Percentiles rank a stretch among this genome's conserved stretches.
phyloP scores from a whole-genome alignment of 768 basidiomycete species.

The Boletellus emodensis region DNA sequence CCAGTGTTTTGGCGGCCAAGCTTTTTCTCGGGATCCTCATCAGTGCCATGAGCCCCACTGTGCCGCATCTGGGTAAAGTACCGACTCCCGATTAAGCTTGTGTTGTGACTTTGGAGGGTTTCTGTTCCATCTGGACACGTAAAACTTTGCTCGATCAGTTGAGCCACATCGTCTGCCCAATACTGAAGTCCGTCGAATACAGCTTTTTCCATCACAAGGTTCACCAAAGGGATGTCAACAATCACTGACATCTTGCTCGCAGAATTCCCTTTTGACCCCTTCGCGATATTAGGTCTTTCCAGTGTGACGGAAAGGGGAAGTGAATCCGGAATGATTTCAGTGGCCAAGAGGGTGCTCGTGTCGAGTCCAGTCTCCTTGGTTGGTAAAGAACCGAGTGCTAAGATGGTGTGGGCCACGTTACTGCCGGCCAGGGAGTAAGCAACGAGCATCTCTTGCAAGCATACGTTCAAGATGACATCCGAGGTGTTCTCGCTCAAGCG shows the following conservation, averaged over 20 bases:
- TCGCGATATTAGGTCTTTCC: slow-evolving; percentile 9
- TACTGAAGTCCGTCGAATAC: slow-evolving; percentile 76
- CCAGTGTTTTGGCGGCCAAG: slow-evolving; percentile 22
- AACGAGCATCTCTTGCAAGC: slow-evolving; percentile 44
- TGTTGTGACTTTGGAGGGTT: slow-evolving; percentile 43
- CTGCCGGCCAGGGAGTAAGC: slow-evolving; percentile 44
- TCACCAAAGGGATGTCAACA: slow-evolving; percentile 58
- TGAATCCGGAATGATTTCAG: slow-evolving; percentile 13
- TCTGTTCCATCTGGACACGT: slow-evolving; percentile 22
- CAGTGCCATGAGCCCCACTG: slow-evolving; percentile 38
- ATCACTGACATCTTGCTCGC: slow-evolving; percentile 15
- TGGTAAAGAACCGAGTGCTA: slow-evolving; percentile 49
- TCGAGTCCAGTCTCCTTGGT: slow-evolving; percentile 11
- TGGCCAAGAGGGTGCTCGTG: slow-evolving; percentile 22
- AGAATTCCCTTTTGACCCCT: background rate
- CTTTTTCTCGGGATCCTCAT: slow-evolving; percentile 35
- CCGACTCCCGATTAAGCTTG: slow-evolving; percentile 74
- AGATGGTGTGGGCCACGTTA: slow-evolving; percentile 39
- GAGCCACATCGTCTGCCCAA: slow-evolving; percentile 83
- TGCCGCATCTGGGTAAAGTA: slow-evolving; percentile 54
- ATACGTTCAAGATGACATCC: slow-evolving; percentile 33
- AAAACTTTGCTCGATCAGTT: slow-evolving; percentile 52
- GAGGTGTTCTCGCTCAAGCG: slow-evolving; percentile 3
- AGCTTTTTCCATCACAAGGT: slow-evolving; percentile 57
- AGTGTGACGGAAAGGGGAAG: slow-evolving; percentile 23